phyloP scores from a whole-genome alignment of 305 asterid genomes.

The Fraxinus baroniana region DNA sequence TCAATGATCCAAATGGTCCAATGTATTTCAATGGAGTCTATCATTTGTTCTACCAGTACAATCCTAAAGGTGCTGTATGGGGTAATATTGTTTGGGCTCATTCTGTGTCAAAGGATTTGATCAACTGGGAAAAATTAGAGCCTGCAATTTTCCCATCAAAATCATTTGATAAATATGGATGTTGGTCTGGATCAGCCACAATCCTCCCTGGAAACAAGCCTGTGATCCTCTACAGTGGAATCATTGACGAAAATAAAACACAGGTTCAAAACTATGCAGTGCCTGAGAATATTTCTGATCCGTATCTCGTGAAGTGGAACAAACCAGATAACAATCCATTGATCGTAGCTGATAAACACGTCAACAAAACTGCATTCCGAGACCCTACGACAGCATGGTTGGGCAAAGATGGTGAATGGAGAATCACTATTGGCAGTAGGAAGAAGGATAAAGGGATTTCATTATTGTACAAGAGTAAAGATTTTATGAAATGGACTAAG shows the following conservation, averaged over 20 bases:
- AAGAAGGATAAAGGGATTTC: slow-evolving; percentile 28
- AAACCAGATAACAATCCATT: slow-evolving; percentile 49
- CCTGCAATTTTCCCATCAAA: slow-evolving; percentile 42
- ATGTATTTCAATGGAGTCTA: slow-evolving; percentile 52
- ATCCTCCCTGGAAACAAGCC: slow-evolving; percentile 41
- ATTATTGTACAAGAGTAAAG: slow-evolving; percentile 41
- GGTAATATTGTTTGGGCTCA: slow-evolving; percentile 64
- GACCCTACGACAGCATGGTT: slow-evolving; percentile 64
- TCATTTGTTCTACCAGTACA: slow-evolving; percentile 63
- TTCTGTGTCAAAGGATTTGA: slow-evolving; percentile 51
- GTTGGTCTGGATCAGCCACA: slow-evolving; percentile 67
- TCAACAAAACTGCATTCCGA: slow-evolving; percentile 38
- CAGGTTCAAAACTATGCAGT: slow-evolving; percentile 55
- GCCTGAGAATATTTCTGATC: slow-evolving; percentile 50
- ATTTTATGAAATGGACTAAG: slow-evolving; percentile 43
- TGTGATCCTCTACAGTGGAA: slow-evolving; percentile 52
- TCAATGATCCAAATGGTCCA: slow-evolving; percentile 74
- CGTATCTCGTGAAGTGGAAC: slow-evolving; percentile 47
- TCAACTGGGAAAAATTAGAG: slow-evolving; percentile 45
- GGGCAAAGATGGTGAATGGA: slow-evolving; percentile 47
- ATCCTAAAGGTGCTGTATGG: slow-evolving; percentile 47
- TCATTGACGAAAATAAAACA: slow-evolving; percentile 19
- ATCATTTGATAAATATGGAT: slow-evolving; percentile 47
- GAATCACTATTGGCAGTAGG: slow-evolving; percentile 45
- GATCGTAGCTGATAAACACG: slow-evolving; percentile 26